Conservation (phyloP, 495 filamentous ascomycete genomes). For the Hypomontagnella monticulosa region DNA sequence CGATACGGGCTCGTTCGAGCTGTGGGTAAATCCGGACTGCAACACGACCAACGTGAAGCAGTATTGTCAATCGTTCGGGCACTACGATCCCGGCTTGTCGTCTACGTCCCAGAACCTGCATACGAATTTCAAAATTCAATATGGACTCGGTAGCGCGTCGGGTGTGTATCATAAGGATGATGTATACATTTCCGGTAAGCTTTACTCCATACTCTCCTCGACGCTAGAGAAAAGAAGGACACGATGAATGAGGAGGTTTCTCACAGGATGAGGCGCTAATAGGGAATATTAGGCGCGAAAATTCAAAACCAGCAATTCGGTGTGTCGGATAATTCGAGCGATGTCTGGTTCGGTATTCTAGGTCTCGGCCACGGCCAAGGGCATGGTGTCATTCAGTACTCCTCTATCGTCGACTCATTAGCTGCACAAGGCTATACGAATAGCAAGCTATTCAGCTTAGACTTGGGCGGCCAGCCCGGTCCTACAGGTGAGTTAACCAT, state of each 20-base stretch:
- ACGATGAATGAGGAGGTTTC: background rate
- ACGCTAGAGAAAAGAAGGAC: background rate
- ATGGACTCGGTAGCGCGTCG: conserved; percentile 44
- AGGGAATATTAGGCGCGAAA: conserved; percentile 39
- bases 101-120: conserved; percentile 41
- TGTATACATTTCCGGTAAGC: conserved; percentile 46
- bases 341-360: conserved; percentile 71
- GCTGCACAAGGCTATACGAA: conserved; percentile 69
- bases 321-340: conserved; percentile 47
- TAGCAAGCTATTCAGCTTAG: conserved; percentile 76
- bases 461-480: conserved; percentile 58
- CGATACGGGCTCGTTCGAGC: conserved; percentile 57
- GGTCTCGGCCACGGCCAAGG: conserved; percentile 70
- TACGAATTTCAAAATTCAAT: conserved; percentile 43
- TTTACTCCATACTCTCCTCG: background rate
- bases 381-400: conserved; percentile 61
- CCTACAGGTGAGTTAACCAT: conserved; percentile 36
- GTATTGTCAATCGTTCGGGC: conserved; percentile 44
- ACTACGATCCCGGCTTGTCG: conserved; percentile 48
- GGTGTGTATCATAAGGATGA: conserved; percentile 51
- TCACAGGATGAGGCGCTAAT: background rate
- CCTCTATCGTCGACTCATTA: conserved; percentile 74
- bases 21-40: conserved; percentile 58
- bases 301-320: conserved; percentile 55
- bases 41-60: conserved; percentile 33